A percentile compares a stretch with the other conserved stretches of the same genome.
Evolutionary conservation across 1,284 basidiomycete genomes (phyloP).

Genomic region (Cryptococcus wingfieldii): DNA sequence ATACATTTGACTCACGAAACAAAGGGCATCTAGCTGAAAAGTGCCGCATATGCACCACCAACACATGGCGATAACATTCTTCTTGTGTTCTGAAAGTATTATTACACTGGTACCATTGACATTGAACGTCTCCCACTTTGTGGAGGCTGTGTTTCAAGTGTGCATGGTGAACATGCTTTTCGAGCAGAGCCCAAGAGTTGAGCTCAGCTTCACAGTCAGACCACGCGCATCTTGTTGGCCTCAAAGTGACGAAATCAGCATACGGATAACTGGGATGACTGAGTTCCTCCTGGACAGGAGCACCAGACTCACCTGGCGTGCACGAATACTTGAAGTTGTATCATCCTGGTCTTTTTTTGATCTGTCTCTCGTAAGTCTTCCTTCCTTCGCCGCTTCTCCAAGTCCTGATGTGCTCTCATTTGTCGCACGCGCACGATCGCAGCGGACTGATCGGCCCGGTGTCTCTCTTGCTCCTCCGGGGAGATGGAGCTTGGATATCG

Average conservation of each 20-base stretch:
- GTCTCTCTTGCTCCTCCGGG: background rate
- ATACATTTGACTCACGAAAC: slow-evolving; percentile 17
- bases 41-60: slow-evolving; percentile 27
- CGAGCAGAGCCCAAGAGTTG: slow-evolving; percentile 34
- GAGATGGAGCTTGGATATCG: background rate
- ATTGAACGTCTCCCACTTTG: slow-evolving; percentile 5
- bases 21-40: slow-evolving; percentile 39
- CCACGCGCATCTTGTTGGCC: slow-evolving; percentile 30
- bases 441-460: slow-evolving; percentile 14
- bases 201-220: slow-evolving; percentile 24
- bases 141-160: slow-evolving; percentile 14
- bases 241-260: background rate
- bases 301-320: slow-evolving; percentile 24
- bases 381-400: slow-evolving; percentile 2
- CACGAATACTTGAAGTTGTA: slow-evolving; percentile 35
- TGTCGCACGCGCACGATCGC: slow-evolving; percentile 11
- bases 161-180: slow-evolving; percentile 32
- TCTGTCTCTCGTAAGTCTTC: slow-evolving; percentile 1
- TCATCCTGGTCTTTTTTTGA: slow-evolving; percentile 16
- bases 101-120: slow-evolving; percentile 25
- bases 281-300: background rate
- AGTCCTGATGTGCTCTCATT: slow-evolving; percentile 5
- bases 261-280: background rate
- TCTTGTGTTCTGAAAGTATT: slow-evolving; percentile 9
- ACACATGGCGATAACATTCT: slow-evolving; percentile 24